These are phyloP conservation scores for Allium sativum DNA, from an alignment of 106 monocot genomes.

Conservation along the genomic window DNA sequence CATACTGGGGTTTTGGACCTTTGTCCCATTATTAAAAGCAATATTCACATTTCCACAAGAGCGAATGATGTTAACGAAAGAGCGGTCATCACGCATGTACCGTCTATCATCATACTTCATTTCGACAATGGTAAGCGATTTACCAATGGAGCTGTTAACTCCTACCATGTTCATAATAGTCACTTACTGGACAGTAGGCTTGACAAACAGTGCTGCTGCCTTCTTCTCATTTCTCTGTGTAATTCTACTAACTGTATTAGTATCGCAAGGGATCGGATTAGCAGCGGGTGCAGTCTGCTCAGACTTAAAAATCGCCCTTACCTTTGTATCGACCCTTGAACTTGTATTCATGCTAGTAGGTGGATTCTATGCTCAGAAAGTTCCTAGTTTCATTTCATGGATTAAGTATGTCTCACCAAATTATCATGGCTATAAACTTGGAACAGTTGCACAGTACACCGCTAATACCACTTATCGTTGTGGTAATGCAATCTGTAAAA, in stretches of 20 bases:
- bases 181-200: constrained; percentile 25
- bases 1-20: constrained; percentile 32
- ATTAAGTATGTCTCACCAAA: constrained; percentile 34
- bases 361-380: constrained; percentile 42
- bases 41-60: constrained; percentile 62
- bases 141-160: constrained; percentile 52
- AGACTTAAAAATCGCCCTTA: constrained; percentile 30
- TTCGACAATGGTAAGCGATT: constrained; percentile 30
- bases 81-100: constrained; percentile 45
- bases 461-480: background rate
- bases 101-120: constrained; percentile 46
- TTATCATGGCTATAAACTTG: constrained; percentile 39
- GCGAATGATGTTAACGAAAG: constrained; percentile 33
- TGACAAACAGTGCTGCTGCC: background rate
- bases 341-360: constrained; percentile 47
- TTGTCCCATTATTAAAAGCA: constrained; percentile 41
- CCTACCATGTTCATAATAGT: constrained; percentile 14
- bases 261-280: constrained; percentile 26
- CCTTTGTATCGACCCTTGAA: constrained; percentile 28
- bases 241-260: constrained; percentile 16
- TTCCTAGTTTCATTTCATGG: constrained; percentile 49
- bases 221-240: constrained; percentile 16
- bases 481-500: background rate
- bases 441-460: constrained; percentile 28
- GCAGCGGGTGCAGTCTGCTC: constrained; percentile 16